Base-by-base conservation (phyloP, 805 yeast species). In the Grigorovia humatica region DNA sequence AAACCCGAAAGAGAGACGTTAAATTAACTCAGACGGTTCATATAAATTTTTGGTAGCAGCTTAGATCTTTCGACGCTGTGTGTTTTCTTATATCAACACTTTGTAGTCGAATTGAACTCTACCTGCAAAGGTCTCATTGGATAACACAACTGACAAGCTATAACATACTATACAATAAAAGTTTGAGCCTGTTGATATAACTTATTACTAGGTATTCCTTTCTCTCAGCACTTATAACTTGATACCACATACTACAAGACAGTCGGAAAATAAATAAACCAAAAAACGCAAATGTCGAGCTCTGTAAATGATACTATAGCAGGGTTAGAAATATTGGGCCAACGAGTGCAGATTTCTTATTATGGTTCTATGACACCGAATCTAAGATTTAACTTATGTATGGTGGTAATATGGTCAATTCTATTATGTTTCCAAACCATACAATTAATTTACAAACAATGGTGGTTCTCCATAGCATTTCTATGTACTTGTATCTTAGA, bases 391-490 rank as follows among this genome's bases (percentile, higher is more conserved):
- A 88, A 87, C 61, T 51, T 73, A 13, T 77, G 81, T 0, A 78
- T 83, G 59, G 65, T 81, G 2, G 75, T 73, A 2, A 64, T 83
- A 0, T 83, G 81, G 72, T 79, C 74, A 4, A 29, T 82, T 0
- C 65, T 77, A 9, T 64, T 79, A 20, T 52, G 65, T 0, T 50
- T 61, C 20, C 84, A 83, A 47, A 53, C 73, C 1, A 59, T 76
- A 2, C 80, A 79, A 1, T 18, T 74, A 0, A 71, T 66, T 58
- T 76, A 70, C 55, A 72, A 70, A 44, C 85, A 83, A 56, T 75
- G 77, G 74, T 87, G 90, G 85, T 79, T 85, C 61, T 77, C 81
- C 6, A 59, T 70, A 1, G 74, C 85, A 15, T 77, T 83, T 66
- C 61, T 75, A 44, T 66, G 74, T 54, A 88, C 88, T 0, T 63